Evolutionary conservation across 805 yeast species (phyloP), one percentile per base, ranked within the genome.

Genomic region (Metschnikowia amazonensis): DNA sequence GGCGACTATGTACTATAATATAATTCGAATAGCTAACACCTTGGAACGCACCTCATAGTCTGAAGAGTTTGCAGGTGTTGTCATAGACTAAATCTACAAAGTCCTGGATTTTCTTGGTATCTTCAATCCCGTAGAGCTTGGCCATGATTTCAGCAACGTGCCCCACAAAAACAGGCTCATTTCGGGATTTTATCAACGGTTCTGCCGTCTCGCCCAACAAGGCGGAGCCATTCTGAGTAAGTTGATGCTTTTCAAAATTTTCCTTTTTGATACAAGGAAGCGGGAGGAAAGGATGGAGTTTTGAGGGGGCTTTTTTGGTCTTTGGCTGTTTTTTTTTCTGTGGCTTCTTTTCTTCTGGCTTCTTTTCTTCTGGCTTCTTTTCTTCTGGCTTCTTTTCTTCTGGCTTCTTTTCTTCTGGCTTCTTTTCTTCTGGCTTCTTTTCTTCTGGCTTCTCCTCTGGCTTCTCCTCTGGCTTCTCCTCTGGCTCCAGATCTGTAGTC

Each of bases 161-260:
- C 2, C 89, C 88, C 44, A 94, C 80, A 36, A 80, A 76, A 42
- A 95, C 89, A 0, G 99, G 99, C 64, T 94, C 99, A 62, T 94
- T 89, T 59, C 99, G 75, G 0, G 92, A 84, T 52, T 85, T 85
- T 35, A 94, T 77, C 71, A 88, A 52, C 3, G 82, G 81, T 14
- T 60, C 53, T 0, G 67, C 59, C 36, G 62, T 58, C 10, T 58
- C 57, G 1, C 72, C 69, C 6, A 55, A 37, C 17, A 45, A 36
- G 5, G 56, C 49, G 4, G 53, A 32, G 2, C 36, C 42, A 11
- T 47, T 45, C 49, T 25, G 55, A 43, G 62, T 65, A 20, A 65
- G 48, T 28, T 25, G 41, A 46, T 70, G 72, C 43, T 71, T 69
- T 21, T 56, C 55, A 59, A 65, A 80, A 44, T 80, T 76, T 38